Percentiles rank a stretch among this genome's conserved stretches.
phyloP scores from a whole-genome alignment of 139 green algal genomes.

The Klebsormidium nitens region DNA sequence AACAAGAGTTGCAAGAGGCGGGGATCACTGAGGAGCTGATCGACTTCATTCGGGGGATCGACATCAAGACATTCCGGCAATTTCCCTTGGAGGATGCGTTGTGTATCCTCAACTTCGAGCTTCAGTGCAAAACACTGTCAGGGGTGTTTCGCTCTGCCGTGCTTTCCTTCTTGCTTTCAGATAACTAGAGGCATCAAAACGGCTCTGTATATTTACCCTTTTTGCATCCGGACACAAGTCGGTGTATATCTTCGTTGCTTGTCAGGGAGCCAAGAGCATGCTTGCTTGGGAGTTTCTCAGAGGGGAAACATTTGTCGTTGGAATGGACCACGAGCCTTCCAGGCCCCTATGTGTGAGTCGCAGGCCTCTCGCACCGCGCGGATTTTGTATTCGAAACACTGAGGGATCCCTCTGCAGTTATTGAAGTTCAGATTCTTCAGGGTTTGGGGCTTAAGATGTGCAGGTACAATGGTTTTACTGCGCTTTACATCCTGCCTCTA shows the following conservation, averaged over 20 bases:
- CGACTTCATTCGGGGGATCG: conserved; percentile 14
- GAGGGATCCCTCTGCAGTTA: no score
- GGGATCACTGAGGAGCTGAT: conserved; percentile 14
- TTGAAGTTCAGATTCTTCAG: no score
- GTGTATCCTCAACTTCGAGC: not conserved
- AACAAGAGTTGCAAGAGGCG: conserved; percentile 12
- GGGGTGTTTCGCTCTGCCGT: no score
- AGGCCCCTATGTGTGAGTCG: no score
- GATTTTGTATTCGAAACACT: no score
- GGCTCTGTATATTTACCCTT: not conserved
- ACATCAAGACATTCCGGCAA: conserved; percentile 23
- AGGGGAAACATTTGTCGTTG: no score
- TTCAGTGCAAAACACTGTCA: not conserved
- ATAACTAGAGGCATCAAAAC: not conserved
- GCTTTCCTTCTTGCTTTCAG: not conserved
- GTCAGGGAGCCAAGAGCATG: not conserved
- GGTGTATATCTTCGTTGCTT: not conserved
- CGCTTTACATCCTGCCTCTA: not conserved
- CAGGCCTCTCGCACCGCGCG: no score
- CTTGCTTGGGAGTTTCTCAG: no score
- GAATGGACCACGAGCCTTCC: no score
- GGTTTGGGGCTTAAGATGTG: not conserved
- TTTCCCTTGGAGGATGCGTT: conserved; percentile 12
- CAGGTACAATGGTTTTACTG: not conserved
- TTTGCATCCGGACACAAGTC: not conserved